Base-by-base conservation (phyloP, 2,329 filamentous ascomycete genomes). In the Colletotrichum sp. region DNA sequence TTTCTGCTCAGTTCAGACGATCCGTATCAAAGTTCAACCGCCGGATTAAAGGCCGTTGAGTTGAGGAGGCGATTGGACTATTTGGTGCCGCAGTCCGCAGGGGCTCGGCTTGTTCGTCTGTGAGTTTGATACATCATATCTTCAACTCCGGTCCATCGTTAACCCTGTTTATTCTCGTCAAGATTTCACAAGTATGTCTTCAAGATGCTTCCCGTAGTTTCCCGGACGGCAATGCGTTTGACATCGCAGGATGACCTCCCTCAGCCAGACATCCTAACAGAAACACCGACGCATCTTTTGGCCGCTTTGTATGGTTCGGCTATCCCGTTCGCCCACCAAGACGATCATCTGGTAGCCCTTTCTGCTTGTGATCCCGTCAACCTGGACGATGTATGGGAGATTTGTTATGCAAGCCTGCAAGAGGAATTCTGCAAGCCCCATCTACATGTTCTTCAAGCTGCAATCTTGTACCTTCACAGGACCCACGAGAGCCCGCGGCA, bases 1-100 rank as follows among this genome's bases (percentile, higher is more conserved):
- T 78, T 79, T 34, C 56, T 78, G 16, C 56, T 78, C 2, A 77
- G 69, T 21, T 68, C 73, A 12, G 73, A 79, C 8, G 67, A 73
- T 65, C 18, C 59, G 5, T 43, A 26, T 32, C 30, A 4, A 28
- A 34, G 7, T 5, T 6, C 26, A 9, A 34, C 0, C 0, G n/a
- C 36, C 18, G 6, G 16, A 16, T 2, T 1, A 16, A 34, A 12
- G 21, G 14, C n/a, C 14, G 13, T 21, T 0, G 38, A 34, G 5
- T 32, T 34, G 63, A 28, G 63, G 3, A 16, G 14, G 16, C 4
- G 12, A 55, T n/a, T 66, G 5, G 43, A 55, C 5, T 21, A 3
- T 12, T 28, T 66, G 38, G 38, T 66, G 7, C 26, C 63, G 9
- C 38, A 30, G 12, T 66, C 26, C 10, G 3, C 14, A 28, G 63